Evolutionary conservation across 306 rosid genomes (phyloP), one percentile per base, ranked within the genome.

Genomic region (Quercus gilva): DNA sequence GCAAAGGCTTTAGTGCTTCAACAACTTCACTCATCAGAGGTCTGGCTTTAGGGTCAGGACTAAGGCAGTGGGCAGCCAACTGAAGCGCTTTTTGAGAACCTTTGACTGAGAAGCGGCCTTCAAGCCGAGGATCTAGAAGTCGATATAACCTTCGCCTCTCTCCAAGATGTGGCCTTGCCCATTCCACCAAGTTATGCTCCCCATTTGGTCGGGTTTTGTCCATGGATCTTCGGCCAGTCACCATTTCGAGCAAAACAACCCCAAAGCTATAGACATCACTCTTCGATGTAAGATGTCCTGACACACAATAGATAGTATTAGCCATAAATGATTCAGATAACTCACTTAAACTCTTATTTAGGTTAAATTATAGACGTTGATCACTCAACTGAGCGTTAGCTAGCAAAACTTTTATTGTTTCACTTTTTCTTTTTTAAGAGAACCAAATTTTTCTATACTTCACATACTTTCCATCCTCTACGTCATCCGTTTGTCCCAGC

Each of bases 181-280:
- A 92, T 69, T 89, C 84, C 26, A 88, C 88, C 79, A 92, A 56
- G 78, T 37, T 81, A 14, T 79, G 88, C 80, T 91, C 86, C 3
- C 60, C 71, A 0, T 0, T 3, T 0, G 87, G 83, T 26, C 76
- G 77, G 3, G 0, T 61, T 26, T 73, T 78, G 33, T 91, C 97
- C 74, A 85, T 58, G 6, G 91, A 87, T 52, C 59, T 89, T 45
- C 87, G 78, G 1, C 97, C 96, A 0, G 88, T 89, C 74, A 92
- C 0, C 80, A 92, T 57, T 72, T 92, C 97, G 2, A 92, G 87
- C 0, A 92, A 57, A 20, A 92, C 92, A n/a, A 92, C 87, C 1
- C 96, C 94, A 26, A 91, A 92, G 37, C 97, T 91, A 2, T 89
- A 92, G 0, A 92, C 94, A 73, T 91, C 92, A 26, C 95, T 92